A percentile compares a stretch with the other conserved stretches of the same genome.
Evolutionary conservation across 805 yeast genomes (phyloP).

Genomic region (Cyberlindnera bimundalis): DNA sequence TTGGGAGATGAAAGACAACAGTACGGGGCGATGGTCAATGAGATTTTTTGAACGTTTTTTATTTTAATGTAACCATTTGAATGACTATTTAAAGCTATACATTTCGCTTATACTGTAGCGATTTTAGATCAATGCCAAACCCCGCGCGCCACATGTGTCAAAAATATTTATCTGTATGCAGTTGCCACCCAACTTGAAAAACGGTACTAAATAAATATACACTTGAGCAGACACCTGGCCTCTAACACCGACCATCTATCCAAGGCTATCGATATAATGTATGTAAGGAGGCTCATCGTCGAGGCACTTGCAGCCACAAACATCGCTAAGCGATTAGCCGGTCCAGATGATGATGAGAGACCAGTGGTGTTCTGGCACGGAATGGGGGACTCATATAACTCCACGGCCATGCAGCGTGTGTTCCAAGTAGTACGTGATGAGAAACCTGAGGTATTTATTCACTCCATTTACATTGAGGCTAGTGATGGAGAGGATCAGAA

Average conservation of each 20-base stretch:
- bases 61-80: too few relatives aligned
- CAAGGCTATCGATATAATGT: slow-evolving; percentile 11
- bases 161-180: neutral
- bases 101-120: too few relatives aligned
- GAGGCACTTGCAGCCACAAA: slow-evolving; percentile 21
- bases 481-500: slow-evolving; percentile 51
- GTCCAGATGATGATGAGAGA: slow-evolving; percentile 12
- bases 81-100: too few relatives aligned
- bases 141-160: neutral
- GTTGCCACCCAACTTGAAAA: too few relatives aligned
- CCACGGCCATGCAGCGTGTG: slow-evolving; percentile 52
- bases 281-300: slow-evolving; percentile 15
- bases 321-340: slow-evolving; percentile 17
- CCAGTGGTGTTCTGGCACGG: slow-evolving; percentile 85
- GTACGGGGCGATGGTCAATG: slow-evolving; percentile 5
- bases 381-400: slow-evolving; percentile 70
- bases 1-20: slow-evolving; percentile 6
- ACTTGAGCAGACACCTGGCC: too few relatives aligned
- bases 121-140: too few relatives aligned
- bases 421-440: slow-evolving; percentile 38
- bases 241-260: too few relatives aligned
- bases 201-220: too few relatives aligned
- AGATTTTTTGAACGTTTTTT: neutral
- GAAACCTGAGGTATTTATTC: slow-evolving; percentile 49
- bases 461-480: slow-evolving; percentile 49